Evolutionary conservation across 2,329 filamentous ascomycete species (phyloP).

Genomic region (Botrytis sinoallii): DNA sequence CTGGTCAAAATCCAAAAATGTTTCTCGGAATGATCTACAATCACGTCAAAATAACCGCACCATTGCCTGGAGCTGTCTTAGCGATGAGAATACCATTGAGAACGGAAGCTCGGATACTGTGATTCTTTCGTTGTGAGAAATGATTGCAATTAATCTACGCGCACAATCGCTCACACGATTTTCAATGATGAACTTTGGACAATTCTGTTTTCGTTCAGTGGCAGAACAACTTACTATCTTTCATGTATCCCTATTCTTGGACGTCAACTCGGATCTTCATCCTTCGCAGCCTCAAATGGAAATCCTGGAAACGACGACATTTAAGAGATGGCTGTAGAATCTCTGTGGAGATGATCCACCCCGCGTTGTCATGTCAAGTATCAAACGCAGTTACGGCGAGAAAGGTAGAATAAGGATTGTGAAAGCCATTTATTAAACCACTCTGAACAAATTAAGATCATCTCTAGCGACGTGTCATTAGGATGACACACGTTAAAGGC

Average conservation of each 20-base stretch:
- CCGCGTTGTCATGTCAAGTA: not conserved
- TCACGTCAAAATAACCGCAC: not conserved
- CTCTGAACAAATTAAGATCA: not conserved
- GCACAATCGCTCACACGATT: not conserved
- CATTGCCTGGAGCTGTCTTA: not conserved
- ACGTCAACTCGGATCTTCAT: not conserved
- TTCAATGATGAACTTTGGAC: not conserved
- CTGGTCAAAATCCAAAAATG: not conserved
- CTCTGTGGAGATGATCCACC: not conserved
- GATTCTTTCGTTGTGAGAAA: not conserved
- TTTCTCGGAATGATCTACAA: not conserved
- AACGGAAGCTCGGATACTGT: not conserved
- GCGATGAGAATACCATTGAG: not conserved
- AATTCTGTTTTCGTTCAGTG: not conserved
- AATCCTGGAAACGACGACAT: not conserved
- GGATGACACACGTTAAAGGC: not conserved
- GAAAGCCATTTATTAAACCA: not conserved
- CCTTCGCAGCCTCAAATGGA: too few species aligned
- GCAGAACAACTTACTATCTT: not conserved
- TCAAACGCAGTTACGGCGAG: not conserved
- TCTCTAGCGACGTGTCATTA: not conserved
- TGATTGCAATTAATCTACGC: not conserved
- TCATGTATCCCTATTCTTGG: not conserved
- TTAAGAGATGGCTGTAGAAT: not conserved
- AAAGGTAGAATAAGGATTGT: not conserved